Percentiles rank a stretch among this genome's conserved stretches.
These are phyloP conservation scores for Starmera pachycereana DNA, from an alignment of 805 yeast genomes.

Conservation along the genomic window DNA sequence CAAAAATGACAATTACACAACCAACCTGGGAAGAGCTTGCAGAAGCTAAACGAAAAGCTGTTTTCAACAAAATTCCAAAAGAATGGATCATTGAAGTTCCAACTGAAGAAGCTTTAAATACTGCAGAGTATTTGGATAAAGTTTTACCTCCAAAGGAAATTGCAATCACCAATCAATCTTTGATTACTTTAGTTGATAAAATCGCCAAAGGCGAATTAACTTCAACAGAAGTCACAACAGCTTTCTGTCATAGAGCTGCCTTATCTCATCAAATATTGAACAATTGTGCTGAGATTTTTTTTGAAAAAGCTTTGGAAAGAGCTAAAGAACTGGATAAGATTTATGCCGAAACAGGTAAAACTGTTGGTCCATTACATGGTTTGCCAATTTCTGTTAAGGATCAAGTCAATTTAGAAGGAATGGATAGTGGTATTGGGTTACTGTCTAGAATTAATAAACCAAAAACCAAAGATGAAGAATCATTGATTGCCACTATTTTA, in stretches of 20 bases:
- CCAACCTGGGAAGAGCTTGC: conserved; percentile 11
- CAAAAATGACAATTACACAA: background rate
- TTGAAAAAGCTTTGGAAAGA: conserved; percentile 43
- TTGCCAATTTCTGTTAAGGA: conserved; percentile 50
- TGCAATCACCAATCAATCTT: background rate
- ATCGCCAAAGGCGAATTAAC: background rate
- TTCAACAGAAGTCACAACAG: conserved; percentile 15
- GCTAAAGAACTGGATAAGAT: conserved; percentile 44
- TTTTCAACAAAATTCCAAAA: conserved; percentile 6
- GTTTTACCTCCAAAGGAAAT: conserved; percentile 3
- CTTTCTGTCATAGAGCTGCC: conserved; percentile 48
- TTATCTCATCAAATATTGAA: conserved; percentile 41
- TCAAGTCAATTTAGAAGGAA: conserved; percentile 24
- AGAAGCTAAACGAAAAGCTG: conserved; percentile 6
- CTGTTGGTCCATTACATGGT: conserved; percentile 56
- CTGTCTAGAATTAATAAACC: conserved; percentile 4
- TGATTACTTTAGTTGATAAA: background rate
- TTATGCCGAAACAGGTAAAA: conserved; percentile 32
- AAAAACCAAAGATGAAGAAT: conserved; percentile 6
- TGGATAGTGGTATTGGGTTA: conserved; percentile 17
- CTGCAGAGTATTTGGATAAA: conserved; percentile 2
- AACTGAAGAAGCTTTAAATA: background rate
- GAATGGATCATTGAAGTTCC: conserved; percentile 2
- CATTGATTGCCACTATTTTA: conserved; percentile 9
- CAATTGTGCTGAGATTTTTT: conserved; percentile 26